phyloP scores from a whole-genome alignment of 2,329 filamentous ascomycete species.

The Lachnellula occidentalis region DNA sequence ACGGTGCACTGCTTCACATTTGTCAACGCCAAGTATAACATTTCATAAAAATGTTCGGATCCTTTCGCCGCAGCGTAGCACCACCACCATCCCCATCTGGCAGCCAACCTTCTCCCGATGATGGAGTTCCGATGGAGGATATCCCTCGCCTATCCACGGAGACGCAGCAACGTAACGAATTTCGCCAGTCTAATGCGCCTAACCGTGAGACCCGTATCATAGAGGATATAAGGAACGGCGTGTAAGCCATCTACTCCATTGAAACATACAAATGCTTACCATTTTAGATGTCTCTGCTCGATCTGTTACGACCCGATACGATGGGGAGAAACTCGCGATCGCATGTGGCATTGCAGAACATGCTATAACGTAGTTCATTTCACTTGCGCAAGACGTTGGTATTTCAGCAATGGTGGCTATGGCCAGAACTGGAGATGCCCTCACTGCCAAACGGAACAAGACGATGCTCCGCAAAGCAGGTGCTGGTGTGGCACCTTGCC shows the following conservation, averaged over 20 bases:
- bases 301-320: background rate
- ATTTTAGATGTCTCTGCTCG: background rate
- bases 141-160: conserved; percentile 2
- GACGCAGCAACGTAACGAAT: conserved; percentile 5
- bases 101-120: background rate
- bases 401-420: background rate
- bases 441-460: background rate
- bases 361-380: background rate
- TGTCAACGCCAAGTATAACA: background rate
- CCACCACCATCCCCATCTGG: background rate
- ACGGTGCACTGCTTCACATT: background rate
- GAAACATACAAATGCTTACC: background rate
- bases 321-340: too few relatives aligned
- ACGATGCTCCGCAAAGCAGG: background rate
- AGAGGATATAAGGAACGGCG: conserved; percentile 1
- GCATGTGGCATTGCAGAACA: background rate
- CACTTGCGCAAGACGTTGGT: background rate
- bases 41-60: background rate
- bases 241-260: background rate
- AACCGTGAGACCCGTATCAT: background rate
- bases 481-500: conserved; percentile 13
- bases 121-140: background rate
- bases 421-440: conserved; percentile 11
- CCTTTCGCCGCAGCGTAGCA: background rate
- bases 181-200: background rate